Conservation (phyloP, 2,329 filamentous ascomycete genomes). For the Diaporthe velutina region DNA sequence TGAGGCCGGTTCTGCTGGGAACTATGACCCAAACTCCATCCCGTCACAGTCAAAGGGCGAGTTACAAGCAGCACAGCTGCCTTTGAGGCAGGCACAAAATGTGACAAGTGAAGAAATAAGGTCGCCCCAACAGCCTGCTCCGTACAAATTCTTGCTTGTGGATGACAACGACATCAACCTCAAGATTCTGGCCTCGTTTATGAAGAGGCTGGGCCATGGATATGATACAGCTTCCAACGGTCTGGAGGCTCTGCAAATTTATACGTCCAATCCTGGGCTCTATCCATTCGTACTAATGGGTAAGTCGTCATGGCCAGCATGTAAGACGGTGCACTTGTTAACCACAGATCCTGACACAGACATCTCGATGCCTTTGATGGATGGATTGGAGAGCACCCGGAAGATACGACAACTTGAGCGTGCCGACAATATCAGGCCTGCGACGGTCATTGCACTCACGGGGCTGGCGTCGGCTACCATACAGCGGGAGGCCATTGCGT, state of each 20-base stretch:
- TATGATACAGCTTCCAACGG: conserved; percentile 60
- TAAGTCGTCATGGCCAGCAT: conserved; percentile 38
- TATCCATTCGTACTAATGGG: conserved; percentile 64
- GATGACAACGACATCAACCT: conserved; percentile 59
- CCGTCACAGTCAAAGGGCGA: background rate
- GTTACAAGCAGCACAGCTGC: background rate
- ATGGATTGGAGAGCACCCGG: conserved; percentile 48
- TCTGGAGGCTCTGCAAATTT: conserved; percentile 60
- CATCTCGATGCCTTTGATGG: conserved; percentile 50
- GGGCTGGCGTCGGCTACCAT: conserved; percentile 58
- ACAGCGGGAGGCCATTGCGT: conserved; percentile 59
- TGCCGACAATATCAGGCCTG: conserved; percentile 45
- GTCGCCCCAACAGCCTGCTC: background rate
- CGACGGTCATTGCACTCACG: conserved; percentile 60
- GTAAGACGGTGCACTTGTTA: background rate
- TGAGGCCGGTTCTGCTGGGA: background rate
- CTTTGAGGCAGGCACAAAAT: background rate
- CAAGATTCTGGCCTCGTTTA: conserved; percentile 51
- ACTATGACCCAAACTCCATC: too few species aligned
- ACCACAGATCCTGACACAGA: conserved; percentile 36
- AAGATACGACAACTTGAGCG: conserved; percentile 46
- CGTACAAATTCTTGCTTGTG: conserved; percentile 49
- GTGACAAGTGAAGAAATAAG: background rate
- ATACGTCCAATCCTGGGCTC: conserved; percentile 48
- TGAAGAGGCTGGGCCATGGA: conserved; percentile 53